phyloP scores from a whole-genome alignment of 2,329 filamentous ascomycete genomes.

The Leptographium radiaticola region DNA sequence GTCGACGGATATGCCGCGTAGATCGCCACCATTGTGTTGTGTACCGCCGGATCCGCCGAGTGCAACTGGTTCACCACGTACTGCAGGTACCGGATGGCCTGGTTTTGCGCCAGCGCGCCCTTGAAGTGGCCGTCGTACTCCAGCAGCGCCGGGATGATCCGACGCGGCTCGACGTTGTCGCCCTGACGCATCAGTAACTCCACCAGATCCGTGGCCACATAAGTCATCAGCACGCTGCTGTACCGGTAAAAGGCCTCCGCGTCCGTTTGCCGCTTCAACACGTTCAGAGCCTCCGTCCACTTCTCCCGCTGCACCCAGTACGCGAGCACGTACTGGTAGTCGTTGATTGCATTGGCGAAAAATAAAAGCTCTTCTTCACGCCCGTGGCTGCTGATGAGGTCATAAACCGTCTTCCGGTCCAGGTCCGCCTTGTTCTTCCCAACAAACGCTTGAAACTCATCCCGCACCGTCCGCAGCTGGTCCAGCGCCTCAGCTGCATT shows the following conservation, averaged over 20 bases:
- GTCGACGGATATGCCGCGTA: slow-evolving; percentile 76
- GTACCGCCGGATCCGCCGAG: slow-evolving; percentile 72
- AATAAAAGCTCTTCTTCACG: slow-evolving; percentile 84
- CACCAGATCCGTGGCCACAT: slow-evolving; percentile 73
- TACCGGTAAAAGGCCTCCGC: slow-evolving; percentile 93
- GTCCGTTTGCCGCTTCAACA: slow-evolving; percentile 86
- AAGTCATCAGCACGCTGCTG: slow-evolving; percentile 90
- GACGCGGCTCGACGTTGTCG: slow-evolving; percentile 67
- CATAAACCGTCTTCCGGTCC: slow-evolving; percentile 85
- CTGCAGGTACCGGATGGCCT: slow-evolving; percentile 85
- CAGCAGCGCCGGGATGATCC: slow-evolving; percentile 81
- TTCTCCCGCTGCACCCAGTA: slow-evolving; percentile 96
- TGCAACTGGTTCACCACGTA: slow-evolving; percentile 82
- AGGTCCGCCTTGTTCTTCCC: slow-evolving; percentile 74
- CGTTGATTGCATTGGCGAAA: slow-evolving; percentile 78
- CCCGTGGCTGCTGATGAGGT: slow-evolving; percentile 90
- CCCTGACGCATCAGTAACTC: slow-evolving; percentile 90
- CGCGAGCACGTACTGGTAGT: slow-evolving; percentile 87
- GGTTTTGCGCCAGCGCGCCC: slow-evolving; percentile 61
- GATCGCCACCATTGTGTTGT: slow-evolving; percentile 94
- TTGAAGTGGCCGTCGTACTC: slow-evolving; percentile 77
- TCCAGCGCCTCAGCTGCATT: slow-evolving; percentile 47
- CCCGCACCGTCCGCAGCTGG: slow-evolving; percentile 55
- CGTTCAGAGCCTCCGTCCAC: slow-evolving; percentile 75
- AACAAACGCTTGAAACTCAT: slow-evolving; percentile 82